Percentiles rank a stretch among this genome's conserved stretches.
Evolutionary conservation across 352 stramenopile species (phyloP).

Genomic region (Phytopythium mirpurense): DNA sequence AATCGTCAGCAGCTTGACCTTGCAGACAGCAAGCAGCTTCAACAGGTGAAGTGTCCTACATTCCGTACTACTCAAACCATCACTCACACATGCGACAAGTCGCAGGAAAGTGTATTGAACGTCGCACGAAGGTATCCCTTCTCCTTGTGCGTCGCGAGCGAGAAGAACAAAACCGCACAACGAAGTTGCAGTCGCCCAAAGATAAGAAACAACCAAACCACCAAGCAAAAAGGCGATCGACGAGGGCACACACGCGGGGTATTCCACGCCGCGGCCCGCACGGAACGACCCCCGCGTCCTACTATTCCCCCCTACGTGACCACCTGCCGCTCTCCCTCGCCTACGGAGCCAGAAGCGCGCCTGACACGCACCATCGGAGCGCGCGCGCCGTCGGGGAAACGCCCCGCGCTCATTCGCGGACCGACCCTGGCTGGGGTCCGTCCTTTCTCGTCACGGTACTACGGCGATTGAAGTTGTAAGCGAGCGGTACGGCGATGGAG

Average conservation of each 20-base stretch:
- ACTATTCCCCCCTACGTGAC: neutral
- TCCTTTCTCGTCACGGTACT: neutral
- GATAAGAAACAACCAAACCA: too few species aligned
- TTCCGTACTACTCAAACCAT: neutral
- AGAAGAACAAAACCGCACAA: conserved; percentile 2
- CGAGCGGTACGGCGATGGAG: conserved; percentile 3
- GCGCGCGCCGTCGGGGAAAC: neutral
- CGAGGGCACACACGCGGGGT: too few species aligned
- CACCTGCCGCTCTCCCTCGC: neutral
- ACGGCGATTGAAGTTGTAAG: too few species aligned
- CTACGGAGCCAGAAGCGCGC: neutral
- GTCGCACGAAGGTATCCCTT: conserved; percentile 4
- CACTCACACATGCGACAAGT: conserved; percentile 1
- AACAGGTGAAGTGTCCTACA: too few species aligned
- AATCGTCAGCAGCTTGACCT: too few species aligned
- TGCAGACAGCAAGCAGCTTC: too few species aligned
- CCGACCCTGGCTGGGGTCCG: neutral
- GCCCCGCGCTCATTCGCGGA: neutral
- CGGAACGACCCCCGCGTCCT: too few species aligned
- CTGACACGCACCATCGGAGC: neutral
- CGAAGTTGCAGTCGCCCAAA: conserved; percentile 2
- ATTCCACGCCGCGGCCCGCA: too few species aligned
- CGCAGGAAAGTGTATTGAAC: neutral
- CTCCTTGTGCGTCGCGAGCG: neutral
- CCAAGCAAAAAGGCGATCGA: too few species aligned